Evolutionary conservation across 2,329 filamentous ascomycete genomes (phyloP).

Genomic region (Pseudogymnoascus sp.): DNA sequence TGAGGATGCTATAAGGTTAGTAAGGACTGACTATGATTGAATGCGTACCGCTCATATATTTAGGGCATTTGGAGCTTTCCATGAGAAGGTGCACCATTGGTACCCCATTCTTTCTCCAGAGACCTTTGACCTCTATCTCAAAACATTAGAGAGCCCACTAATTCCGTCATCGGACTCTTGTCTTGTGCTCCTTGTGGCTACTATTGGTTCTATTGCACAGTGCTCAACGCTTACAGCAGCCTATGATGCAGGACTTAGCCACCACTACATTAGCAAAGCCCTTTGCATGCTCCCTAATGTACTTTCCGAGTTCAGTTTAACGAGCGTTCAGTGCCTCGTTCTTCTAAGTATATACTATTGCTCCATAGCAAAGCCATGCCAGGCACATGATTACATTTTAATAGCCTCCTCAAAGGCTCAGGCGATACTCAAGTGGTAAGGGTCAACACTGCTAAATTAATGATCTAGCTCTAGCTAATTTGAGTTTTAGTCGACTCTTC

Average conservation of each 20-base stretch:
- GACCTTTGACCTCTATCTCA: conserved; percentile 21
- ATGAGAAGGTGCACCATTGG: conserved; percentile 22
- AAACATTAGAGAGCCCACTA: conserved; percentile 19
- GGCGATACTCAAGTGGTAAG: conserved; percentile 22
- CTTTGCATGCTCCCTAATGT: conserved; percentile 21
- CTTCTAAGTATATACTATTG: conserved; percentile 26
- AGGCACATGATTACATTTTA: conserved; percentile 27
- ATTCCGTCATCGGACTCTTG: conserved; percentile 20
- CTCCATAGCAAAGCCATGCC: conserved; percentile 24
- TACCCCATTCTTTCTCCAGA: conserved; percentile 24
- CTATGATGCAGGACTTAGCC: conserved; percentile 4
- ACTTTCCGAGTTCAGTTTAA: conserved; percentile 22
- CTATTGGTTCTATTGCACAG: conserved; percentile 22
- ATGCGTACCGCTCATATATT: not conserved
- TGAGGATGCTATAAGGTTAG: conserved; percentile 16
- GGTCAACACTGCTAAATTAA: not conserved
- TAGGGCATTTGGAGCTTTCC: conserved; percentile 22
- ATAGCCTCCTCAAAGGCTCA: conserved; percentile 27
- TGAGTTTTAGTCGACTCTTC: conserved; percentile 14
- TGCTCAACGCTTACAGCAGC: conserved; percentile 11
- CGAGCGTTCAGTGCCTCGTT: conserved; percentile 24
- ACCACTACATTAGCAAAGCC: conserved; percentile 14
- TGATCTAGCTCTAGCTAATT: not conserved
- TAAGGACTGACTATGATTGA: not conserved
- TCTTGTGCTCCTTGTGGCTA: conserved; percentile 25